Base-by-base conservation (phyloP, 306 rosid genomes). In the Arachis hypogaea region DNA sequence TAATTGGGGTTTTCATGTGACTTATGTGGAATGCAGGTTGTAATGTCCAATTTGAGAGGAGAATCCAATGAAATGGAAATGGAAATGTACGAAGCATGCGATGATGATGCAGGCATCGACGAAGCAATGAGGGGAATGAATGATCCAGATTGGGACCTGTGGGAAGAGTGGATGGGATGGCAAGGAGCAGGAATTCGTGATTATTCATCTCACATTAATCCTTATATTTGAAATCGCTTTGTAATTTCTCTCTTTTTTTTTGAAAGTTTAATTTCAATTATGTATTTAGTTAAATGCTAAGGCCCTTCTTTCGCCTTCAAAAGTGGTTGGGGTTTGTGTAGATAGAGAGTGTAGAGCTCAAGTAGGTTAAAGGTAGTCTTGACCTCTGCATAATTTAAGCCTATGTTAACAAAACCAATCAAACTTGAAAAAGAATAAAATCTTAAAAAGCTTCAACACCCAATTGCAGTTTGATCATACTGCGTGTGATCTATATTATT, bases 121-220 rank as follows among this genome's bases (percentile, higher is more conserved):
- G 92, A 85, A 45, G 60, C 85, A 64, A 77, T 75, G 87, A 77
- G 86, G 56, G 89, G 87, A 75, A 65, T 76, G 87, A 18, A 76
- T 38, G 88, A 86, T 18, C 78, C 81, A 0, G 93, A 89, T 76
- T 84, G 84, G 79, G 97, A 92, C n/a, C 7, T 84, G 86, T 92
- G 91, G 91, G 97, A 92, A 60, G 97, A 92, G 63, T 92, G 97
- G 97, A 89, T 89, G 96, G 96, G 96, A 14, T 92, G 93, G 93
- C 93, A 92, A 86, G 97, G 97, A 70, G 97, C 96, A 7, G 90
- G 96, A 42, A 92, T 87, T 18, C 80, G 93, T 4, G 97, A 92
- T 72, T 91, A 91, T 83, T 59, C 95, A 0, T 88, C 92, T 50
- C 97, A 91, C 43, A 75, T 91, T 61, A 91, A 91, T 59, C 97